Base-by-base conservation (phyloP, 768 basidiomycete species). In the Agaricus blazei region DNA sequence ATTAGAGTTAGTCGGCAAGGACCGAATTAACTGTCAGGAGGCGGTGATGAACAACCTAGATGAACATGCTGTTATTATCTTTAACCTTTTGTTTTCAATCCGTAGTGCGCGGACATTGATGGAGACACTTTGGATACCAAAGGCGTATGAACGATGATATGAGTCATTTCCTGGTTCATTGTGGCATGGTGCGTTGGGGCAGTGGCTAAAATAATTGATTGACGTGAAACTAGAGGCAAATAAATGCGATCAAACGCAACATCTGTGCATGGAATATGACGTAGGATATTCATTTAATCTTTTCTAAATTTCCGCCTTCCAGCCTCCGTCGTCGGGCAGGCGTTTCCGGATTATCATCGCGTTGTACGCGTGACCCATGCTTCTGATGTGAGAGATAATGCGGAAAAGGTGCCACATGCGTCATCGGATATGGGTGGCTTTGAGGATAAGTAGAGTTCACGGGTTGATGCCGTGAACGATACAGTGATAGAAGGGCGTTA, bases 401-500 rank as follows among this genome's bases (percentile, higher is more conserved):
- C 26, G 73, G 72, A 64, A 76, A 79, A 36, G 78, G 68, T 48
- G 61, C 58, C 63, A 64, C 56, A 67, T 78, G 55, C 68, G 62
- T 47, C 61, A 73, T 59, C 68, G 74, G 67, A 72, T 77, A 72
- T 57, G 72, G 70, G 62, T 58, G 64, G 52, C 68, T 70, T 51
- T 64, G 66, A 47, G 67, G 65, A 48, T 68, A 61, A 44, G 64
- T 65, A 56, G 70, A 53, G 27, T 46, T 53, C 61, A 63, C 66
- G 62, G 80, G 76, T 36, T 80, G 79, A 65, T 81, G 79, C 63
- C 82, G 80, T 43, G 87, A 75, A 50, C 90, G 87, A 68, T 89
- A 91, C 38, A 91, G 75, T 36, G 86, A 86, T 52, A 91, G 75
- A 51, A 91, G 70, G n/a, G 87, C 72, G 70, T 92, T 92, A 70